Conservation (phyloP, 768 basidiomycete species). For the Hebeloma cylindrosporum region DNA sequence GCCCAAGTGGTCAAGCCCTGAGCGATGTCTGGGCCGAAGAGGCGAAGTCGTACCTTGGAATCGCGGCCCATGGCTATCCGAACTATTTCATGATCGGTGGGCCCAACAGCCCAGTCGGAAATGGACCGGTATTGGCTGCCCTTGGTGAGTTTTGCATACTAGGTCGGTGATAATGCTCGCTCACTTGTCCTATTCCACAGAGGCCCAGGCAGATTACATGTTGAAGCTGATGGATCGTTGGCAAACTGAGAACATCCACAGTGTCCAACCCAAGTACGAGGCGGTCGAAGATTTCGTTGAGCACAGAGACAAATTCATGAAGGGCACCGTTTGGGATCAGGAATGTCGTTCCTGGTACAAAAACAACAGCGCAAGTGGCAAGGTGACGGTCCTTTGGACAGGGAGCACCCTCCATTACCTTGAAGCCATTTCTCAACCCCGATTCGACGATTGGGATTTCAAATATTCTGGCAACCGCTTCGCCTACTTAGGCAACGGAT, state of each 20-base stretch:
- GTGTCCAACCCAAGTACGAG: constrained; percentile 33
- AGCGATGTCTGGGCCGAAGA: constrained; percentile 34
- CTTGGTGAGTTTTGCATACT: constrained; percentile 22
- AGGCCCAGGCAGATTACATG: constrained; percentile 35
- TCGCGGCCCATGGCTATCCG: constrained; percentile 32
- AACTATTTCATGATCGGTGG: constrained; percentile 35
- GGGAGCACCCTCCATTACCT: constrained; percentile 36
- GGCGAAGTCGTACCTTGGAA: constrained; percentile 30
- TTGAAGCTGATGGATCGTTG: constrained; percentile 33
- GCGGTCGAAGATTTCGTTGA: constrained; percentile 35
- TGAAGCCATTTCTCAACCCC: constrained; percentile 29
- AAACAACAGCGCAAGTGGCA: constrained; percentile 19
- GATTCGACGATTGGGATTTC: constrained; percentile 36
- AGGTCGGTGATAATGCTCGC: background rate
- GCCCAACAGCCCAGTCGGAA: constrained; percentile 36
- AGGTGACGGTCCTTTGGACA: constrained; percentile 34
- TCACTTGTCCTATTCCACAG: constrained; percentile 13
- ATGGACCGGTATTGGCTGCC: constrained; percentile 31
- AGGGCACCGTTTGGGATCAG: constrained; percentile 31
- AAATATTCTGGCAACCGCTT: constrained; percentile 31
- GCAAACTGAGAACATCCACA: constrained; percentile 38
- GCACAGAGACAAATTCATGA: constrained; percentile 35
- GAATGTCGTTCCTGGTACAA: constrained; percentile 38
- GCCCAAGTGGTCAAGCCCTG: constrained; percentile 25
- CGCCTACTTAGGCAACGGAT: constrained; percentile 32